A percentile compares a stretch with the other conserved stretches of the same genome.
These are phyloP conservation scores for Pisolithus orientalis DNA, from an alignment of 768 basidiomycete species.

Conservation along the genomic window DNA sequence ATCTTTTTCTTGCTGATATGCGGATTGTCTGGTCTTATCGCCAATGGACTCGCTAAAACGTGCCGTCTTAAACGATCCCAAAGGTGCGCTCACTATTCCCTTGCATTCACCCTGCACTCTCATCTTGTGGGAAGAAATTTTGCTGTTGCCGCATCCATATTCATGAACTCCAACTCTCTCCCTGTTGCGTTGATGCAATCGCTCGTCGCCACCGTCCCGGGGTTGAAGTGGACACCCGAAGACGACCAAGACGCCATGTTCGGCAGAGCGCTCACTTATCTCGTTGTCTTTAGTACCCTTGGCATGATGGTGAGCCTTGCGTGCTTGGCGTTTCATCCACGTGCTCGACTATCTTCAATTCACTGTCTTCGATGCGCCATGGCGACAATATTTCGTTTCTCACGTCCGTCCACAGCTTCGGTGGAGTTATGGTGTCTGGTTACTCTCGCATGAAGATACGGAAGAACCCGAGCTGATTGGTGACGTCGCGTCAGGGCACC, in stretches of 20 bases:
- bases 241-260: conserved; percentile 88
- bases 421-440: conserved; percentile 89
- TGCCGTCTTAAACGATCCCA: conserved; percentile 72
- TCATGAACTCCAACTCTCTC: conserved; percentile 93
- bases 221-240: conserved; percentile 72
- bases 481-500: background rate
- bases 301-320: conserved; percentile 79
- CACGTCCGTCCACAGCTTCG: conserved; percentile 48
- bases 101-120: background rate
- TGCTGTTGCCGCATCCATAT: conserved; percentile 77
- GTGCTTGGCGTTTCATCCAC: background rate
- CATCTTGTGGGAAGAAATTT: conserved; percentile 46
- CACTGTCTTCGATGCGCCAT: background rate
- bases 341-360: background rate
- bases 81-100: conserved; percentile 39
- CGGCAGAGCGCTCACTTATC: conserved; percentile 82
- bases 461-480: conserved; percentile 5
- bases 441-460: conserved; percentile 58
- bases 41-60: conserved; percentile 53
- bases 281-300: conserved; percentile 89
- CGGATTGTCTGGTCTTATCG: conserved; percentile 58
- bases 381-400: background rate
- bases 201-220: conserved; percentile 76
- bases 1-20: conserved; percentile 82
- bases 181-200: conserved; percentile 94